Base-by-base conservation (phyloP, 768 basidiomycete species). In the Psilocybe tampanensis region DNA sequence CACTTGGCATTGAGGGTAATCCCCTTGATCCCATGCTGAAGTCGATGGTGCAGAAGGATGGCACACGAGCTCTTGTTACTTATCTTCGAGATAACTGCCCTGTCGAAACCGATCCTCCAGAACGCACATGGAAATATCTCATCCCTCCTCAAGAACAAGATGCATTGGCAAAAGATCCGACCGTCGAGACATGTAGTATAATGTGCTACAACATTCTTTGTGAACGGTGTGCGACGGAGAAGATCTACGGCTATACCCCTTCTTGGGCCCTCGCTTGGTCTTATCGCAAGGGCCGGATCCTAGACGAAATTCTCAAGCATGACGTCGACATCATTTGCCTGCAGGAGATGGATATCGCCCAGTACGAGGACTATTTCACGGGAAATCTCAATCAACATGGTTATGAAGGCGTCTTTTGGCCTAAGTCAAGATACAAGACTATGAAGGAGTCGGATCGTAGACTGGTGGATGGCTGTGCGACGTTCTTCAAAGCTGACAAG, bases 221-320 rank as follows among this genome's bases (percentile, higher is more conserved):
- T 72, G 92, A 96, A 68, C 84, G 86, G 68, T 90, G 84, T 64
- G 97, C 97, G 13, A 95, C 95, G 26, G 85, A 89, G 64, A 80
- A 85, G 61, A 72, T 95, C 70, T 99, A 98, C 70, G 94, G 94
- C 1, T 99, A 99, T 72, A 98, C 97, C 0, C 97, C 97, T 1
- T 81, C 87, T 1, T 98, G 97, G 96, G 97, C 97, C 0, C 78
- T 99, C 36, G 78, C 84, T n/a, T 99, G 97, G 97, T 85, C 89
- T 44, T 98, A 95, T 68, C 85, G 97, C 58, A 94, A 92, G 72
- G 90, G 92, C 52, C 76, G 90, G 56, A 94, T 99, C 61, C 68
- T 97, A 62, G 82, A 86, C 33, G 95, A 99, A 74, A 78, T 98
- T 47, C 80, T 88, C 70, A 82, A 83, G 62, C 86, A 90, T 61